These are phyloP conservation scores for Rheum nobile DNA, from an alignment of 148 eudicot species.

Conservation along the genomic window DNA sequence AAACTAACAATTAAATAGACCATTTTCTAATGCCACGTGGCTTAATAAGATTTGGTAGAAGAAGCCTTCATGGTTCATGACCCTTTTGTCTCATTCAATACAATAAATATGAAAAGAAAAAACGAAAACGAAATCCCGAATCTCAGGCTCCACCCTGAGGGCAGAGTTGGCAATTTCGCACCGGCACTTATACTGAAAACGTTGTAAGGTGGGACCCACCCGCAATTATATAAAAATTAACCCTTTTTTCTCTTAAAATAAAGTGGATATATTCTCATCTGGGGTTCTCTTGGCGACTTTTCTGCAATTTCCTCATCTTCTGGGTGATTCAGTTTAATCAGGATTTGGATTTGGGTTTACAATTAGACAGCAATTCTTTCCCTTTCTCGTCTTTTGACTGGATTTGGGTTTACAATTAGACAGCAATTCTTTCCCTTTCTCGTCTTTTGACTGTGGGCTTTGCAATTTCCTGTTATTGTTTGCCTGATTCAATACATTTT, in stretches of 20 bases:
- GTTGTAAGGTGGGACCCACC: not conserved
- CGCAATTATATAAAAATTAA: not conserved
- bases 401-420: not conserved
- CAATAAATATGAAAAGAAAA: not conserved
- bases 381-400: not conserved
- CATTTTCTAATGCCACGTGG: not conserved
- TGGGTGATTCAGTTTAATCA: too few species aligned
- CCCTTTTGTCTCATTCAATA: not conserved
- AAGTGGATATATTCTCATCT: too few species aligned
- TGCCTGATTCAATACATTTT: not conserved
- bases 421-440: not conserved
- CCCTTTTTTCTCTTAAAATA: too few species aligned
- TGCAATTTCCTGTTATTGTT: not conserved
- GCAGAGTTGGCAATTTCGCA: too few species aligned
- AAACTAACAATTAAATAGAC: too few species aligned
- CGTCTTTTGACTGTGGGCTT: not conserved
- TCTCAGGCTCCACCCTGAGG: not conserved
- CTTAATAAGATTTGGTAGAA: not conserved
- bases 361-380: not conserved
- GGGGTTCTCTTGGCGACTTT: not conserved
- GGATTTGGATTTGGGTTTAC: not conserved
- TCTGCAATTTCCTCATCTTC: not conserved
- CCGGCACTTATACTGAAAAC: too few species aligned
- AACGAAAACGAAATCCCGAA: too few species aligned
- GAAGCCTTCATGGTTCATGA: not conserved